Evolutionary conservation across 2,329 filamentous ascomycete species (phyloP).

Genomic region (Neofusicoccum parvum): DNA sequence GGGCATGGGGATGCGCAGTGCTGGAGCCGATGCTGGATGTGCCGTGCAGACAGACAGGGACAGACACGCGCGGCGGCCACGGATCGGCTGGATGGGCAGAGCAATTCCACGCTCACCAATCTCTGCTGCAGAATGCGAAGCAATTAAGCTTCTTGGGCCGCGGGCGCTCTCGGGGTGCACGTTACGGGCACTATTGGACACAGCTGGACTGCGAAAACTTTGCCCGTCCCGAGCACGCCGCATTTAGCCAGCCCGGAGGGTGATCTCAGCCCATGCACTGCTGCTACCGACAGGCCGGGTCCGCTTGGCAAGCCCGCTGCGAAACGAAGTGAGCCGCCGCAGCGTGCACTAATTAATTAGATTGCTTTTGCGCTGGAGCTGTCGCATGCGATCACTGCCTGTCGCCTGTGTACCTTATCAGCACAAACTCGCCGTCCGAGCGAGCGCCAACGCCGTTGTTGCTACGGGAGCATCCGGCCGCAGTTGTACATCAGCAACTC

Average conservation of each 20-base stretch:
- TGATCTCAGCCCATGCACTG: too few species aligned
- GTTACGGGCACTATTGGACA: too few species aligned
- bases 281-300: too few species aligned
- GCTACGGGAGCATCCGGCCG: conserved; percentile 12
- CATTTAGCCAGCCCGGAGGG: too few species aligned
- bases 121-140: too few species aligned
- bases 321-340: conserved; percentile 12
- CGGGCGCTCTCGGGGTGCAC: too few species aligned
- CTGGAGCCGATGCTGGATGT: not conserved
- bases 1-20: not conserved
- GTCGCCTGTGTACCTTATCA: not conserved
- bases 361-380: conserved; percentile 2
- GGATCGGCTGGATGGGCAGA: not conserved
- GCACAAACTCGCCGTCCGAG: not conserved
- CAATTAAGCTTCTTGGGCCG: too few species aligned
- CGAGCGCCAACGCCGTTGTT: not conserved
- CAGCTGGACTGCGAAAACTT: too few species aligned
- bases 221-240: too few species aligned
- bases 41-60: not conserved
- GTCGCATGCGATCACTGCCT: not conserved
- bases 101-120: too few species aligned
- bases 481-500: conserved; percentile 5
- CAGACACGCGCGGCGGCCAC: not conserved
- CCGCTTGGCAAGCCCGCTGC: not conserved
- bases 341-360: conserved; percentile 1